These are phyloP conservation scores for Stenocarpella maydis DNA, from an alignment of 2,329 filamentous ascomycete species.

Conservation along the genomic window DNA sequence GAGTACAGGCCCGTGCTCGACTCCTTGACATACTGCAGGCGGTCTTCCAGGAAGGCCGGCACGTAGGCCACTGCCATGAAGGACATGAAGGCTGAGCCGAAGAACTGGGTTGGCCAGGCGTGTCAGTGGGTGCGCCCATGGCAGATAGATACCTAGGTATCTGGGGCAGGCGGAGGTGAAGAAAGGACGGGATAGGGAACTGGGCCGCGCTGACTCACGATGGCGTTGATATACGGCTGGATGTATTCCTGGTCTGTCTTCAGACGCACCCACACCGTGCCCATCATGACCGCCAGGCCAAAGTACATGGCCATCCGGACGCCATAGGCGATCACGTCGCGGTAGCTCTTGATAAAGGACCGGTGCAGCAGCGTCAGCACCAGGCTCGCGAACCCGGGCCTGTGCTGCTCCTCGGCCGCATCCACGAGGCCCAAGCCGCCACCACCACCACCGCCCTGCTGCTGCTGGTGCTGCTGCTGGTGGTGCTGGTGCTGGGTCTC, in stretches of 20 bases:
- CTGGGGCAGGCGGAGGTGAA: not conserved
- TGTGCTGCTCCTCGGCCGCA: constrained; percentile 42
- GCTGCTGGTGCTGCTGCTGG: constrained; percentile 40
- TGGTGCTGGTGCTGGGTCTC: constrained; percentile 43
- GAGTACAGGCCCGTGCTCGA: constrained; percentile 84
- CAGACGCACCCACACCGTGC: constrained; percentile 84
- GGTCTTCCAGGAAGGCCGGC: constrained; percentile 83
- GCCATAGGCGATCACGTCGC: constrained; percentile 84
- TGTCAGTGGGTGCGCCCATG: not conserved
- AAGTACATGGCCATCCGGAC: constrained; percentile 86
- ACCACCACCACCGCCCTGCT: constrained; percentile 10
- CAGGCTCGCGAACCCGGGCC: constrained; percentile 58
- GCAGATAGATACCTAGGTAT: not conserved
- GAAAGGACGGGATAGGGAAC: not conserved
- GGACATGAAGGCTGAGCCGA: constrained; percentile 77
- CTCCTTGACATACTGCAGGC: constrained; percentile 77
- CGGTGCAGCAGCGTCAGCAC: constrained; percentile 76
- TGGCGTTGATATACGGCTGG: constrained; percentile 82
- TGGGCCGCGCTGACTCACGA: constrained; percentile 51
- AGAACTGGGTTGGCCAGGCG: constrained; percentile 54
- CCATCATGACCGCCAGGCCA: constrained; percentile 83
- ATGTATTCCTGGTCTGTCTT: constrained; percentile 74
- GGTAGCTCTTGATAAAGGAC: constrained; percentile 83
- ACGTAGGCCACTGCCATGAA: constrained; percentile 89
- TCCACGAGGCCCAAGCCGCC: constrained; percentile 32